Evolutionary conservation across 345 rosid species (phyloP), one percentile per base, ranked within the genome.

Genomic region (Rhodamnia argentea): DNA sequence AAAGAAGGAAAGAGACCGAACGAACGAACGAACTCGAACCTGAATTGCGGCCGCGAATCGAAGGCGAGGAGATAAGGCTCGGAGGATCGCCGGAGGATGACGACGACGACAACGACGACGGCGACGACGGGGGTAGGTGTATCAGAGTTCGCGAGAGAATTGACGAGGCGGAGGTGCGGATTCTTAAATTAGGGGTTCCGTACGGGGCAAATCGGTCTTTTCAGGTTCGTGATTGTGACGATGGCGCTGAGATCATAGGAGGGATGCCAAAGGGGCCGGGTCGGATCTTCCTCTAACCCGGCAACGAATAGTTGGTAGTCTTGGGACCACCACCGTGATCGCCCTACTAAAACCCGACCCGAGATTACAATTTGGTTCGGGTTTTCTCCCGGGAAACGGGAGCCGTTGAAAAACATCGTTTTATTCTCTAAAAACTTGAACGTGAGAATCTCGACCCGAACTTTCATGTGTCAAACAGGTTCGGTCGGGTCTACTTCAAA

Each of bases 151-250:
- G 47, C 24, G 10, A 52, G 24, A 44, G 50, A 22, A 37, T 5
- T 18, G 44, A 42, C 15, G n/a, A 22, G 85, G 59, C n/a, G 12
- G 55, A 83, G 82, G 85, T 42, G 81, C 54, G 81, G 29, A 52
- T 70, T 84, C 76, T 84, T 84, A 87, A 87, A 84, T 87, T 87
- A 87, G 88, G 86, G 88, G 37, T 78, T 84, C 55, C 86, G 83
- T 42, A 52, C 64, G 86, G 86, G 88, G 88, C 51, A 87, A 74
- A 76, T 84, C 58, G n/a, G 88, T 84, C 88, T 60, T 56, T 42
- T 24, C 37, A 2, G 18, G 10, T 20, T 27, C 26, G 81, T 22
- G 14, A 18, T 18, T 12, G 47, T 37, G 26, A 37, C 26, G 47
- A 5, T 2, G 47, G 47, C 4, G 20, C 13, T 16, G 78, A 32